Conservation (phyloP, 805 yeast species). For the Yarrowia osloensis region DNA sequence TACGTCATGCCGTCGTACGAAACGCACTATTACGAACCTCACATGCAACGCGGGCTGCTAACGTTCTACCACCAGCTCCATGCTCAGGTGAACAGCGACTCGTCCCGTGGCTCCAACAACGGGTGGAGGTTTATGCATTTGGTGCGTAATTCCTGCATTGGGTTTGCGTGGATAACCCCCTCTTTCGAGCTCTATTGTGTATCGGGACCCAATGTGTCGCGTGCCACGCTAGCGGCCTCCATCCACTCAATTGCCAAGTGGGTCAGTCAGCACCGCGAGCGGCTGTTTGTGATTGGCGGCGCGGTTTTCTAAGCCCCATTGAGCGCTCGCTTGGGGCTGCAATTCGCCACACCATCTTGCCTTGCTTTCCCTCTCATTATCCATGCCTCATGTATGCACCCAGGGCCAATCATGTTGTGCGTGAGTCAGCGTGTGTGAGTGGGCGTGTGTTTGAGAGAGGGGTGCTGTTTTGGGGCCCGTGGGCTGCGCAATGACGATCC, state of each 20-base stretch:
- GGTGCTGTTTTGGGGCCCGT: not conserved
- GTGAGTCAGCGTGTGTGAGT: too few species aligned
- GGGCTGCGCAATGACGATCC: not conserved
- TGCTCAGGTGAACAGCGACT: conserved; percentile 36
- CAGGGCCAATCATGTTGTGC: not conserved
- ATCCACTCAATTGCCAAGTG: conserved; percentile 69
- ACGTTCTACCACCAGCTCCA: conserved; percentile 44
- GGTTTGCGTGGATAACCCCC: conserved; percentile 59
- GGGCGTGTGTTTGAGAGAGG: not conserved
- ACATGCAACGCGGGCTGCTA: conserved; percentile 38
- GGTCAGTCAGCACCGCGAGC: conserved; percentile 70
- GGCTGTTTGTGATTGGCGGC: conserved; percentile 75
- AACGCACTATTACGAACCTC: conserved; percentile 43
- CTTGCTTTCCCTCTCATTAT: not conserved
- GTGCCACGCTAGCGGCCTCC: conserved; percentile 59
- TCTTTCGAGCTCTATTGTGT: conserved; percentile 64
- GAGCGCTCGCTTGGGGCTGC: not conserved
- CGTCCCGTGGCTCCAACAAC: conserved; percentile 38
- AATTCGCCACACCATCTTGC: not conserved
- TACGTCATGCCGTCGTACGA: conserved; percentile 51
- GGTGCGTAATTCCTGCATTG: conserved; percentile 40
- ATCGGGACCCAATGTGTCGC: conserved; percentile 58
- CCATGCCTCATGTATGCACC: not conserved
- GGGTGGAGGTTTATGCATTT: conserved; percentile 38
- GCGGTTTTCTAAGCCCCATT: conserved; percentile 53